These are phyloP conservation scores for Podospora sp. DNA, from an alignment of 495 filamentous ascomycete species.

Conservation along the genomic window DNA sequence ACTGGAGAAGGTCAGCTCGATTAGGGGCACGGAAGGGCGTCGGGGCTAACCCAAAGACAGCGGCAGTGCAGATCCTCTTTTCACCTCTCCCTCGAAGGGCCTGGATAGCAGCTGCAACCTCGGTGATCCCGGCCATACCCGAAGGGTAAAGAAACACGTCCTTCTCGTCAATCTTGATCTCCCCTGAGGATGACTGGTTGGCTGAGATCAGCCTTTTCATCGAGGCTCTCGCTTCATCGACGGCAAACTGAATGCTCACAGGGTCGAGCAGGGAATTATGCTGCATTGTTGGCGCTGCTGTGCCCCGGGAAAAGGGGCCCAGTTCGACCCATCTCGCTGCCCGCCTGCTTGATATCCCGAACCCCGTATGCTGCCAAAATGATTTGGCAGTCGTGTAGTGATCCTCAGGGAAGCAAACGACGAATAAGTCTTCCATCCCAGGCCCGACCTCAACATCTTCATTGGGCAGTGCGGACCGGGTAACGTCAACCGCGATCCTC, in stretches of 20 bases:
- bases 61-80: slow-evolving; percentile 3
- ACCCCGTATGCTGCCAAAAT: slow-evolving; percentile 38
- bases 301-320: background rate
- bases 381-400: slow-evolving; percentile 18
- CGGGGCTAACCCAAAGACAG: slow-evolving; percentile 25
- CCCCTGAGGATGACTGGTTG: background rate
- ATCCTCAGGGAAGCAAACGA: slow-evolving; percentile 22
- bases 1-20: background rate
- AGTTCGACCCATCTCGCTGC: slow-evolving; percentile 27
- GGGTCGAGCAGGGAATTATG: background rate
- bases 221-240: background rate
- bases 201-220: slow-evolving; percentile 10
- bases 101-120: slow-evolving; percentile 14
- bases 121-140: slow-evolving; percentile 30
- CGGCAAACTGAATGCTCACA: background rate
- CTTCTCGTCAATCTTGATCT: background rate
- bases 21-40: background rate
- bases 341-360: slow-evolving; percentile 35
- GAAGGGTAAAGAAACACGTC: slow-evolving; percentile 31
- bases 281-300: too few species aligned
- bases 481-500: background rate
- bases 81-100: background rate
- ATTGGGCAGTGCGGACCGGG: background rate
- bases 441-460: background rate
- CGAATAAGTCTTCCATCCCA: slow-evolving; percentile 23